Evolutionary conservation across 495 filamentous ascomycete genomes (phyloP).

Genomic region (Chaetomium fimeti): DNA sequence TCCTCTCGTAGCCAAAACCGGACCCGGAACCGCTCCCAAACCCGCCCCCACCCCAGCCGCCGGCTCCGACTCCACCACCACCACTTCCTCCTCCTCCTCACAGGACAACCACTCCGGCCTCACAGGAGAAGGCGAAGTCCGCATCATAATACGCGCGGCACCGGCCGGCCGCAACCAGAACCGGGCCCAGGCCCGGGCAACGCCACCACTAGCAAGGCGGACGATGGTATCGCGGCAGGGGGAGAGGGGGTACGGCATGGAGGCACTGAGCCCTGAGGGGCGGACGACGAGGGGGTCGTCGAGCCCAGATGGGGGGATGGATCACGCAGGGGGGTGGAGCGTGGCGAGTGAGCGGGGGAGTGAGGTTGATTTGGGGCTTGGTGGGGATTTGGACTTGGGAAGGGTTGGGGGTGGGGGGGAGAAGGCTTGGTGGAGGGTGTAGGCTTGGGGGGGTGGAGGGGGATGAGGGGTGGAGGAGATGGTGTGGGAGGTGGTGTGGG

Average conservation of each 20-base stretch:
- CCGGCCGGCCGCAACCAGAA: no score
- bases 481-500: not conserved
- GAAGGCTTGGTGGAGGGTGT: slow-evolving; percentile 3
- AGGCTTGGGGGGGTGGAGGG: no score
- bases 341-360: slow-evolving; percentile 7
- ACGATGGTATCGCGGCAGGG: not conserved
- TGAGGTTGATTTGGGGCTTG: not conserved
- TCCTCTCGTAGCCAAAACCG: not conserved
- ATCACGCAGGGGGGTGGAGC: not conserved
- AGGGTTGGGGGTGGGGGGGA: not conserved
- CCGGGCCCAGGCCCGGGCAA: not conserved
- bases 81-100: not conserved
- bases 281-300: not conserved
- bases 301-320: not conserved
- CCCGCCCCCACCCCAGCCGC: not conserved
- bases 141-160: slow-evolving; percentile 33
- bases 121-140: slow-evolving; percentile 31
- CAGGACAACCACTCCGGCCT: slow-evolving; percentile 11
- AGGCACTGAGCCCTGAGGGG: not conserved
- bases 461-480: no score
- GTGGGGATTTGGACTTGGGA: not conserved
- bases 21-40: no score
- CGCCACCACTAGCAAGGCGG: not conserved
- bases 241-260: not conserved
- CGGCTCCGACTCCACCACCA: not conserved